Evolutionary conservation across 345 rosid genomes (phyloP), one percentile per base, ranked within the genome.

Genomic region (Excoecaria agallocha): DNA sequence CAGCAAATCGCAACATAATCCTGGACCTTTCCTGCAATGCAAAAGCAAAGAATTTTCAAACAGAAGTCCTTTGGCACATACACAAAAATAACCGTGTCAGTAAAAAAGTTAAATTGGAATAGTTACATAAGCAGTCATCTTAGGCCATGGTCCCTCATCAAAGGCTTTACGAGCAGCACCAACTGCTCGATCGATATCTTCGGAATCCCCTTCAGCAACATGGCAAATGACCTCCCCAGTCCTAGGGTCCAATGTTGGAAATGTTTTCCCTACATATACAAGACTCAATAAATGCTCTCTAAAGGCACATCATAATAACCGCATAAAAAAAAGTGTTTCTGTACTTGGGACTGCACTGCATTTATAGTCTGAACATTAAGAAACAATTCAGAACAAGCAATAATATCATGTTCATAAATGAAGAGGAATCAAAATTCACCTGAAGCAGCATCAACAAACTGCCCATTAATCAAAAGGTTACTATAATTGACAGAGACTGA

Each of bases 131-230:
- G 98, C 92, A 75, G 91, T 80, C 97, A 93, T 90, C 82, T 45
- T 90, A 6, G 98, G 99, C 99, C 99, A 95, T 43, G 99, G 93
- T 79, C 99, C 98, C 76, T 90, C 93, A 80, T 95, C 99, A 81
- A 95, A 95, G 15, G 99, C 99, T 84, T 87, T 89, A 60, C 98
- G 92, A 79, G 98, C 98, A 86, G 97, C 94, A 76, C 84, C 71
- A 19, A 95, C 99, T 0, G 99, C 98, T 22, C 90, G 82, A 68
- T 95, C 73, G 56, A 95, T 69, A 82, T 95, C 99, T 85, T 92
- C 99, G 22, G 82, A 86, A 79, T 92, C 98, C 0, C 91, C 98
- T 89, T 94, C 98, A 69, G 99, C 97, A n/a, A 95, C 93, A 62
- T 89, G 62, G 51, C 96, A 87, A 84, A 92, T 95, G 73, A 89